Evolutionary conservation across 2,329 filamentous ascomycete genomes (phyloP).

Genomic region (Phaeoacremonium minimum): DNA sequence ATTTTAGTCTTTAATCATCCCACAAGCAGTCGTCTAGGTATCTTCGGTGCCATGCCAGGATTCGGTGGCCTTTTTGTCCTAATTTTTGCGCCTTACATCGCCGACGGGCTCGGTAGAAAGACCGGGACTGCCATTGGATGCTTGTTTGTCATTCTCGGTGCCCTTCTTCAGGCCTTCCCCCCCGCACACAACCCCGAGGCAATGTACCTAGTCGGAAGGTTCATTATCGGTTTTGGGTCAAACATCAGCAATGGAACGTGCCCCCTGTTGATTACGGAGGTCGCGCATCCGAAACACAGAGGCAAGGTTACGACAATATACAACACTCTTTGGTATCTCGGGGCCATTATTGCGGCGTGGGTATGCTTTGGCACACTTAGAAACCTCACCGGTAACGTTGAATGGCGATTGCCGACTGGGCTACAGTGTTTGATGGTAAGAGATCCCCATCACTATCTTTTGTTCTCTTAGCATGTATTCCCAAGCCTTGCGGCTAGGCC

Average conservation of each 20-base stretch:
- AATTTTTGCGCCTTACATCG: constrained; percentile 34
- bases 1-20: constrained; percentile 35
- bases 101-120: constrained; percentile 37
- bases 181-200: constrained; percentile 7
- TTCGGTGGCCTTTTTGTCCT: constrained; percentile 44
- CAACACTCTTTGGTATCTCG: constrained; percentile 45
- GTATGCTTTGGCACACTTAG: constrained; percentile 39
- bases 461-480: constrained; percentile 14
- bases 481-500: too few species aligned
- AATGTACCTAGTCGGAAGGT: constrained; percentile 57
- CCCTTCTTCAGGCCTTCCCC: constrained; percentile 34
- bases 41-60: constrained; percentile 48
- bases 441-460: constrained; percentile 6
- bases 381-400: constrained; percentile 33
- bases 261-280: constrained; percentile 59
- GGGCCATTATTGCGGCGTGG: constrained; percentile 34
- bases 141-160: constrained; percentile 39
- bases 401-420: constrained; percentile 35
- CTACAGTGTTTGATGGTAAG: constrained; percentile 31
- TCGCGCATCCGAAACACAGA: constrained; percentile 65
- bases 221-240: constrained; percentile 65
- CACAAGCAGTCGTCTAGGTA: constrained; percentile 37
- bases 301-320: constrained; percentile 62
- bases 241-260: not conserved
- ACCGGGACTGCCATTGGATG: constrained; percentile 37